phyloP scores from a whole-genome alignment of 148 eudicot genomes.

The Persicaria maculosa region DNA sequence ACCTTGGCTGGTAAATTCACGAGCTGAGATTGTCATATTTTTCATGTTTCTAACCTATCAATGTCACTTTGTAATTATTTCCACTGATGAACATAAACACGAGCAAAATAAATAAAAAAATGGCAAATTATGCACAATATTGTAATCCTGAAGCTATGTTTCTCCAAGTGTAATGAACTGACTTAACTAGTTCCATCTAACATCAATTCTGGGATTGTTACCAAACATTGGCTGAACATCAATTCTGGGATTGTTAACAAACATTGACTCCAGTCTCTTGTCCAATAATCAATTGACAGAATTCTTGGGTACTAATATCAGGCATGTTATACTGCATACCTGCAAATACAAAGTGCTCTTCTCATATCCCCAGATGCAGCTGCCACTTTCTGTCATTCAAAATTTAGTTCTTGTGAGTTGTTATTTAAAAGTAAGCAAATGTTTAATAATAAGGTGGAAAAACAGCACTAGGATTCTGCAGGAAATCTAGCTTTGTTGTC shows the following conservation, averaged over 20 bases:
- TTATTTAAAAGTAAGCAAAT: neutral
- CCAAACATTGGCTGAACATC: neutral
- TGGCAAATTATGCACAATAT: neutral
- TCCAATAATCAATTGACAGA: neutral
- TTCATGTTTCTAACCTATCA: neutral
- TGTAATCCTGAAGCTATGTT: neutral
- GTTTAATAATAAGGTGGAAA: neutral
- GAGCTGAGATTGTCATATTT: neutral
- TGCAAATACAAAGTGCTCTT: constrained; percentile 87
- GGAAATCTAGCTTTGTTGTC: neutral
- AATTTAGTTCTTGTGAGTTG: neutral
- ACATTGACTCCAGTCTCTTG: neutral
- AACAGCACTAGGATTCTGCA: neutral
- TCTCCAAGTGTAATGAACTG: neutral
- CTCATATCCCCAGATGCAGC: constrained; percentile 98
- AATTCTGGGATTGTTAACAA: neutral
- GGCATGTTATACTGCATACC: constrained; percentile 30
- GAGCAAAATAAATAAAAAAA: neutral
- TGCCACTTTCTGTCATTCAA: constrained; percentile 75
- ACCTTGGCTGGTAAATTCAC: neutral
- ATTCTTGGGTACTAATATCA: neutral
- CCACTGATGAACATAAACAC: no score
- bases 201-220: neutral
- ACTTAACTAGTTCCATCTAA: neutral
- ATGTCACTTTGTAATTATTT: neutral